Percentiles rank a stretch among this genome's conserved stretches.
phyloP scores from a whole-genome alignment of 768 basidiomycete genomes.

The Calocera viscosa region DNA sequence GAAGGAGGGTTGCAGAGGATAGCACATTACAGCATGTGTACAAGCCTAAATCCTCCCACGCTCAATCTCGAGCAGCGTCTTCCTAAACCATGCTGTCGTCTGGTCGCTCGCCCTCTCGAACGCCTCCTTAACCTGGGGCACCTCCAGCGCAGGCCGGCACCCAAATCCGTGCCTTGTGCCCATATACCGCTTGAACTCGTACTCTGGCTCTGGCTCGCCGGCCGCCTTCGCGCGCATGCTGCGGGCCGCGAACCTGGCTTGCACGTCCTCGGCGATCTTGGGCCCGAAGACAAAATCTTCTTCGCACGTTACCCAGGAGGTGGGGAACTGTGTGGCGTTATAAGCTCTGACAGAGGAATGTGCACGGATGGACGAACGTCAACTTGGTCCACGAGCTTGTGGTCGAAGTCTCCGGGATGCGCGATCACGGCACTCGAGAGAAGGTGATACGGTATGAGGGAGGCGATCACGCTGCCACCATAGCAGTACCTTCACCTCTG shows the following conservation, averaged over 20 bases:
- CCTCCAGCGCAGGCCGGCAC: conserved; percentile 33
- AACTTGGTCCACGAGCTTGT: background rate
- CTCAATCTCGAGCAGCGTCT: conserved; percentile 23
- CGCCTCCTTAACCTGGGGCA: conserved; percentile 34
- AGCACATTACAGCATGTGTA: too few species aligned
- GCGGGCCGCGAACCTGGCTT: background rate
- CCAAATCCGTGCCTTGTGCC: conserved; percentile 41
- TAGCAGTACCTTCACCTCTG: background rate
- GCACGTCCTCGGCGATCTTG: background rate
- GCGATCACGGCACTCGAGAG: background rate
- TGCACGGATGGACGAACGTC: background rate
- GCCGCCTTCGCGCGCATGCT: background rate
- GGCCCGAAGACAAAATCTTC: background rate
- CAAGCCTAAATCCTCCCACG: background rate
- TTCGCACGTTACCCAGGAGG: background rate
- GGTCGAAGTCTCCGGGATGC: background rate
- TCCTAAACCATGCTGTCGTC: conserved; percentile 33
- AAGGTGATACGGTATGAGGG: background rate
- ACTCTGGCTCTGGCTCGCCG: conserved; percentile 11
- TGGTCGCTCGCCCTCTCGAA: conserved; percentile 36
- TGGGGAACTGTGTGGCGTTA: background rate
- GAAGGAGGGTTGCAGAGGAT: too few species aligned
- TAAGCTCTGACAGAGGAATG: background rate
- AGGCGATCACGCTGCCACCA: background rate
- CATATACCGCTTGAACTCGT: conserved; percentile 30